Evolutionary conservation across 1,284 basidiomycete species (phyloP), one percentile per base, ranked within the genome.

Genomic region (Coriolopsis trogii): DNA sequence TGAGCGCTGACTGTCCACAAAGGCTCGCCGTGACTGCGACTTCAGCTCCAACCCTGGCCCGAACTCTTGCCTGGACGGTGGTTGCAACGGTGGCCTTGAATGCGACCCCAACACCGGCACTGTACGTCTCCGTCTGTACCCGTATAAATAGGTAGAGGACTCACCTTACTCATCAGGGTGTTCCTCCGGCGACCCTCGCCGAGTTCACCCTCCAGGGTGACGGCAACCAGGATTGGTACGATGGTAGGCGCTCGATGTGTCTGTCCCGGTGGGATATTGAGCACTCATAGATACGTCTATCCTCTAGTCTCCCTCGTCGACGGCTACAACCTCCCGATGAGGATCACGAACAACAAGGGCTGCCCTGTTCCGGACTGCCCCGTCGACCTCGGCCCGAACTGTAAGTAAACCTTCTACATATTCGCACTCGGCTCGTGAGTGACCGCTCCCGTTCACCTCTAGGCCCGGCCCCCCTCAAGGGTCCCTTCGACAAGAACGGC

Each of bases 31-130:
- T 34, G 62, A 72, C 53, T 79, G 77, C 56, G 64, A 78, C 56
- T 79, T 80, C 54, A 47, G 51, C 50, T 61, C 53, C 28, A 71
- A 70, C 60, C 67, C 70, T 2, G 75, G 72, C 8, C 70, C 76
- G 1, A 73, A 67, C 46, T 67, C 69, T 16, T 80, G 78, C 58
- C 53, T 70, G 6, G 68, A 70, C 41, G 78, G 77, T 46, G 75
- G 74, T 18, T 77, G 75, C 63, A 75, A 74, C 49, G 75, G 79
- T 25, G 79, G 79, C 34, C 67, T 81, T 3, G 51, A 65, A 34
- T 80, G 78, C 51, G 72, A 74, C 58, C 51, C 63, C 3, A 51
- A 61, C 43, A 70, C 67, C 23, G 76, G 76, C 2, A 75, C 73
- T 3, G 72, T 71, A 46, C 47, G 64, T 58, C n/a, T 72, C 12